phyloP scores from a whole-genome alignment of 2,329 filamentous ascomycete species.

The Phaeosphaeriaceae sp. region DNA sequence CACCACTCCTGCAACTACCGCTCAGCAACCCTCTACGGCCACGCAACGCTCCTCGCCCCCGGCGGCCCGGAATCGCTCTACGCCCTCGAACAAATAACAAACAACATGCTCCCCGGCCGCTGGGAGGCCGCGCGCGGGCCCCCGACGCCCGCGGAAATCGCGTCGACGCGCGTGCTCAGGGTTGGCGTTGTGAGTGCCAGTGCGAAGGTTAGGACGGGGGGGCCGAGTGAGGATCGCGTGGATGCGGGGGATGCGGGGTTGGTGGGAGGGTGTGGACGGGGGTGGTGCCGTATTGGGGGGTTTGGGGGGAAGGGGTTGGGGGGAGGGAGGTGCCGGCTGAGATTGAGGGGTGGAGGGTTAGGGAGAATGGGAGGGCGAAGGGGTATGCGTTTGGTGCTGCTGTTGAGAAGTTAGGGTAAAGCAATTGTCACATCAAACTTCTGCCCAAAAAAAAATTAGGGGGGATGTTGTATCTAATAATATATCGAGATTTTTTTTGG shows the following conservation, averaged over 20 bases:
- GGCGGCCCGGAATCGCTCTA: slow-evolving; percentile 30
- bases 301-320: slow-evolving; percentile 45
- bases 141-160: slow-evolving; percentile 37
- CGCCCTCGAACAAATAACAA: slow-evolving; percentile 41
- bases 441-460: too few relatives aligned
- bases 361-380: slow-evolving; percentile 31
- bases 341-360: slow-evolving; percentile 53
- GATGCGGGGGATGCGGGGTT: slow-evolving; percentile 38
- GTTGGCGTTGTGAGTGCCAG: slow-evolving; percentile 37
- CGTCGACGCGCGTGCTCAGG: slow-evolving; percentile 35
- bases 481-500: too few relatives aligned
- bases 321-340: slow-evolving; percentile 63
- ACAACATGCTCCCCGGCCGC: slow-evolving; percentile 40
- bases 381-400: slow-evolving; percentile 31
- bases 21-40: slow-evolving; percentile 36
- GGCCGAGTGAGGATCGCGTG: slow-evolving; percentile 41
- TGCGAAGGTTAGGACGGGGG: slow-evolving; percentile 43
- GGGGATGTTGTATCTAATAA: too few relatives aligned
- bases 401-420: slow-evolving; percentile 26
- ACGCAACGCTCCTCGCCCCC: slow-evolving; percentile 31
- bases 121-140: slow-evolving; percentile 41
- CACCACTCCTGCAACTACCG: slow-evolving; percentile 48
- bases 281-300: slow-evolving; percentile 42
- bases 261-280: slow-evolving; percentile 41
- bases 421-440: too few relatives aligned